Base-by-base conservation (phyloP, 495 filamentous ascomycete genomes). In the Penicillium argentinense region DNA sequence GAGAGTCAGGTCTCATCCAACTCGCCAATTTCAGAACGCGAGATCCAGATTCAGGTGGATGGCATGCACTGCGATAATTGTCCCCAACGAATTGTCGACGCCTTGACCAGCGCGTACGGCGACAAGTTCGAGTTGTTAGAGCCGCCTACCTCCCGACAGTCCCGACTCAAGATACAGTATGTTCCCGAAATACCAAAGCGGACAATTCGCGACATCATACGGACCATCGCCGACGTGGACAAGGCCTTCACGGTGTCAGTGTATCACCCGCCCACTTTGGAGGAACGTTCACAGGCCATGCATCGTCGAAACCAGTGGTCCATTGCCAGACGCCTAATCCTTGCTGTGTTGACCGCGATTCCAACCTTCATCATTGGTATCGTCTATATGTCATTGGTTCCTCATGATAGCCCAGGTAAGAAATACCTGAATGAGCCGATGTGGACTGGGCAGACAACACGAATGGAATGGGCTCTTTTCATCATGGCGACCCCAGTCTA, bases 281-380 rank as follows among this genome's bases (percentile, higher is more conserved):
- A 96, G 66, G 88, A 97, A 46, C 80, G 88, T 9, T 87, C 90
- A 3, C 83, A 82, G 44, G 72, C 70, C 18, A 88, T 92, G 51
- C 84, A 86, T 47, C 65, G 72, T 3, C 75, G 76, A 22, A 84
- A 91, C 55, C 78, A 79, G 45, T 62, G 66, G 9, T 73, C 78
- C 12, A 73, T 91, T 28, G 64, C 85, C 0, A 61, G 74, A 25
- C 84, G 92, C 8, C 75, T 91, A 14, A 50, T 85, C 2, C 73
- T 96, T 49, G 83, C 87, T 12, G 65, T 91, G n/a, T 59, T 84
- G 9, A 74, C 84, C 19, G 86, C 86, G 27, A 87, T 97, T 27
- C 93, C 92, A 14, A 89, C 90, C 0, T 91, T 97, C 57, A 60
- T 95, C 26, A 85, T 97, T 47, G 92, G 92, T 1, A 87, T 97